Evolutionary conservation across 1,139 yeast genomes (phyloP).

Genomic region (Debaryomycetaceae sp.): DNA sequence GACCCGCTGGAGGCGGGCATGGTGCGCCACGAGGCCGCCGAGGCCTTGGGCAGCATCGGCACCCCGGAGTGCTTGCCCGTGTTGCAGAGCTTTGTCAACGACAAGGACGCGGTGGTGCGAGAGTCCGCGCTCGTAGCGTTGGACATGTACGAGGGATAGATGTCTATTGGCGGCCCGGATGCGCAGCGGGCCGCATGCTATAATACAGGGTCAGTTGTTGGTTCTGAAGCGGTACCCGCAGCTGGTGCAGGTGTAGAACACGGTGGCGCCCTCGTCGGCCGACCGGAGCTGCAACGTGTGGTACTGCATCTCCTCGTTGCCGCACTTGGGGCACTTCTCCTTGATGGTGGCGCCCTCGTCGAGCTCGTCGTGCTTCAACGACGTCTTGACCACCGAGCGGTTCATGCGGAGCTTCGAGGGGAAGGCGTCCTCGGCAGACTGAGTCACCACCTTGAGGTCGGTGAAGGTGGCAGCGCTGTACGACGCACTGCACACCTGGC

Average conservation of each 20-base stretch:
- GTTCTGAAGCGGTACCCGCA: conserved; percentile 95
- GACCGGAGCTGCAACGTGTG: conserved; percentile 94
- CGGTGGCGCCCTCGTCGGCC: conserved; percentile 98
- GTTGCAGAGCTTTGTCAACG: conserved; percentile 71
- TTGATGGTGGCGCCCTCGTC: conserved; percentile 95
- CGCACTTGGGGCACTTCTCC: conserved; percentile 97
- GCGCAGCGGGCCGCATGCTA: too few species aligned
- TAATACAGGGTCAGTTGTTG: conserved; percentile 77
- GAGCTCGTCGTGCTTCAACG: conserved; percentile 68
- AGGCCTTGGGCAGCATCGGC: conserved; percentile 94
- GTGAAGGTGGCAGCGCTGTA: conserved; percentile 61
- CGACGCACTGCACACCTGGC: conserved; percentile 62
- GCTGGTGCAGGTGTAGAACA: conserved; percentile 87
- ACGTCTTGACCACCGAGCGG: conserved; percentile 85
- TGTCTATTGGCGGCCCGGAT: too few species aligned
- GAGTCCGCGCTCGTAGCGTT: conserved; percentile 95
- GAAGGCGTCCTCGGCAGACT: conserved; percentile 85
- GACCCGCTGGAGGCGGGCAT: conserved; percentile 84
- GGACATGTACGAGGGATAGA: conserved; percentile 98
- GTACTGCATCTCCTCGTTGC: conserved; percentile 95
- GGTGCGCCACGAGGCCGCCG: conserved; percentile 99
- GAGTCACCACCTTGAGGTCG: conserved; percentile 79
- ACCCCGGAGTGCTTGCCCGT: conserved; percentile 95
- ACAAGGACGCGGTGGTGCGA: conserved; percentile 84
- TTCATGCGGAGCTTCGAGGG: conserved; percentile 80